Percentiles rank a stretch among this genome's conserved stretches.
phyloP scores from a whole-genome alignment of 2,329 filamentous ascomycete genomes.

The Sclerotinia minor region DNA sequence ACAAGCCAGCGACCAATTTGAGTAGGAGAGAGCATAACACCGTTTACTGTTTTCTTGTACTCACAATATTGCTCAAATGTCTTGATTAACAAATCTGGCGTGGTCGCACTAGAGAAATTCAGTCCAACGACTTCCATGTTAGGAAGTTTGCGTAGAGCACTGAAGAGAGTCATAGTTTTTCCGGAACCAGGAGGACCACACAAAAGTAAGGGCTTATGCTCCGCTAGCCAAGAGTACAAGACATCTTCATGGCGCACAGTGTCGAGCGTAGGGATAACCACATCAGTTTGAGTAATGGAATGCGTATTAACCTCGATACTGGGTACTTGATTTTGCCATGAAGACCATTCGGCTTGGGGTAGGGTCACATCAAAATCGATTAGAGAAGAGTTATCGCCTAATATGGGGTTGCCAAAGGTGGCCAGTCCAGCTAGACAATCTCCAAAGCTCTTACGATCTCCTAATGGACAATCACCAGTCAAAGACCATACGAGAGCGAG shows the following conservation, averaged over 20 bases:
- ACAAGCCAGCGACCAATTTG: slow-evolving; percentile 98
- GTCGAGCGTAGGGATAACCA: slow-evolving; percentile 96
- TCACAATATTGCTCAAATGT: slow-evolving; percentile 99
- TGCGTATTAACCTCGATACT: slow-evolving; percentile 97
- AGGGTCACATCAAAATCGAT: slow-evolving; percentile 94
- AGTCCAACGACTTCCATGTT: slow-evolving; percentile 99
- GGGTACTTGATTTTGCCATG: slow-evolving; percentile 94
- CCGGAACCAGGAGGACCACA: slow-evolving; percentile 97
- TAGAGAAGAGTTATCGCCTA: slow-evolving; percentile 77
- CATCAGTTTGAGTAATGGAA: slow-evolving; percentile 95
- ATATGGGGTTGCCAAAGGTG: slow-evolving; percentile 78
- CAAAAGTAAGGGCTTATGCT: slow-evolving; percentile 94
- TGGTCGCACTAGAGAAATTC: slow-evolving; percentile 98
- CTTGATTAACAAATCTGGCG: slow-evolving; percentile 95
- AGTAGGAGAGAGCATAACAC: slow-evolving; percentile 90
- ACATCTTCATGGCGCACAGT: slow-evolving; percentile 98
- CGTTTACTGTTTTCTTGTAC: slow-evolving; percentile 97
- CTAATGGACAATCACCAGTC: slow-evolving; percentile 88
- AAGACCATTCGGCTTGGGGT: slow-evolving; percentile 83
- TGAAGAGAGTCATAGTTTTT: slow-evolving; percentile 99
- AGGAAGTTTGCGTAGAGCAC: slow-evolving; percentile 89
- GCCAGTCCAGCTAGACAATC: slow-evolving; percentile 80
- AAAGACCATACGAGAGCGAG: slow-evolving; percentile 93
- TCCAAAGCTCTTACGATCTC: slow-evolving; percentile 85
- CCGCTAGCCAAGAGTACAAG: slow-evolving; percentile 98